Conservation (phyloP, 164 flowering plant genomes). For the Hamamelis virginiana region DNA sequence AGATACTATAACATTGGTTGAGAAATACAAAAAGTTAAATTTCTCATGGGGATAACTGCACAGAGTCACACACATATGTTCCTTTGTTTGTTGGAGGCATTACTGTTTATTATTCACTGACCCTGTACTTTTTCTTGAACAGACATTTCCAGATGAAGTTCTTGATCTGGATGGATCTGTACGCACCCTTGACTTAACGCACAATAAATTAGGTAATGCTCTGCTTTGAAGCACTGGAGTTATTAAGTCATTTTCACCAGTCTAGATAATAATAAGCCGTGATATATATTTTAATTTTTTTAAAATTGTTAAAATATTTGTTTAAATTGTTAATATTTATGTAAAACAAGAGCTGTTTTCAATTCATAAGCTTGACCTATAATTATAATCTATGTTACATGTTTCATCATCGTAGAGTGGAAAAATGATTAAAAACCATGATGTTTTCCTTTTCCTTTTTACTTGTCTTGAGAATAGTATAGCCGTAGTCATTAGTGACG, state of each 20-base stretch:
- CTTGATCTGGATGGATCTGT: slow-evolving; percentile 77
- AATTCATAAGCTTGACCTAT: neutral
- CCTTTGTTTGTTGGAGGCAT: neutral
- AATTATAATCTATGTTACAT: neutral
- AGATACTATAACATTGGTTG: no score
- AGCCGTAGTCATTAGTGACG: no score
- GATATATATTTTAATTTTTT: neutral
- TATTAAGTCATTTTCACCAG: neutral
- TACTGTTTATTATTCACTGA: neutral
- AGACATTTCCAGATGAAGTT: slow-evolving; percentile 84
- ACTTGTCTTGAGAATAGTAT: neutral
- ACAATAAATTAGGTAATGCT: slow-evolving; percentile 70
- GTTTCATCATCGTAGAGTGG: neutral
- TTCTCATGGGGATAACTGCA: no score
- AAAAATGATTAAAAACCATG: neutral
- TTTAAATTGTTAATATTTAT: neutral
- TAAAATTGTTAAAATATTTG: no score
- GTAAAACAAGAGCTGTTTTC: neutral
- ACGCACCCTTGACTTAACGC: slow-evolving; percentile 85
- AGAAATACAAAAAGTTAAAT: no score
- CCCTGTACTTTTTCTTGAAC: slow-evolving; percentile 16
- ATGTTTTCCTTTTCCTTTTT: neutral
- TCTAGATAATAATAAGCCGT: neutral
- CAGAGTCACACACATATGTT: no score
- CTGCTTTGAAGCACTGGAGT: neutral